Evolutionary conservation across 2,329 filamentous ascomycete species (phyloP), one percentile per base, ranked within the genome.

Genomic region (Calonectria fujianensis): DNA sequence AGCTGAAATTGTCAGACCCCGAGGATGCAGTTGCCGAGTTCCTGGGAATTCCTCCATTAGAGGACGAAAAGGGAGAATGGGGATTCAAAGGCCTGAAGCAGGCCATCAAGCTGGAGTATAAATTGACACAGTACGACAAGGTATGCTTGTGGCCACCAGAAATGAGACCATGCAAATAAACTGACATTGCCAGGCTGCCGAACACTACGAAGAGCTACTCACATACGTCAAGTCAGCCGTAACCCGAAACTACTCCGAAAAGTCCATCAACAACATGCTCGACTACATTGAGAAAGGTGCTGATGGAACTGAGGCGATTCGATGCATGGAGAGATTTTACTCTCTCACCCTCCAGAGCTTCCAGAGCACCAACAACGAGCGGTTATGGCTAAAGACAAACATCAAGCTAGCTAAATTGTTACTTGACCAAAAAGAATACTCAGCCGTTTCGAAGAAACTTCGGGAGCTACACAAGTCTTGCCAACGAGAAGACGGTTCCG

Each of bases 191-290:
- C 67, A 98, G 95, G 96, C 96, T 10, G 93, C 96, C 63, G 93
- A 96, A 83, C 96, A 99, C 85, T 99, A 98, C 86, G 93, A 92
- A 78, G 96, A 98, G 86, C 95, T 99, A 37, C 92, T 99, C 78
- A 98, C 96, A 61, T 99, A 98, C 82, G 96, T 98, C 87, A 98
- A 97, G 85, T 97, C 95, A 4, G 96, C 96, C 10, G 96, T 99
- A 61, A 98, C 97, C 51, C 93, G 97, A 76, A 99, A 98, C 86
- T 98, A 98, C 86, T 98, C 97, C 1, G 97, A 99, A 86, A 98
- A 98, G 85, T 98, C 96, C 16, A 98, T 99, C 88, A 98, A 98
- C 87, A 98, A 98, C 85, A 98, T 99, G 93, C 92, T 99, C 61
- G 97, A 98, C 87, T 98, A 94, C 84, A 97, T 99, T 78, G 96